Evolutionary conservation across 306 rosid genomes (phyloP), one percentile per base, ranked within the genome.

Genomic region (Acmispon strigosus): DNA sequence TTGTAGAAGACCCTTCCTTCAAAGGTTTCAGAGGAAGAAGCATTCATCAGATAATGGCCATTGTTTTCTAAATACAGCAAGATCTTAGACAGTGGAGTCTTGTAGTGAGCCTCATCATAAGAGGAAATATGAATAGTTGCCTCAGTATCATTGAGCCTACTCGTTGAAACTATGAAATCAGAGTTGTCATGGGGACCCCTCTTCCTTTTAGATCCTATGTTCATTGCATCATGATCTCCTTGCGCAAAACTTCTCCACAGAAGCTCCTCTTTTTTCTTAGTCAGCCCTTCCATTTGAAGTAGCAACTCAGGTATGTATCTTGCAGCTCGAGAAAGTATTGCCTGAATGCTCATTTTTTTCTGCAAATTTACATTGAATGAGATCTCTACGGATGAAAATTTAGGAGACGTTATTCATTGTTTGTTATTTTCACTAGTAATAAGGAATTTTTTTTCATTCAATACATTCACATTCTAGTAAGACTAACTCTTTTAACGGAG

Each of bases 21-120:
- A 69, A 76, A 78, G 4, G 89, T 80, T 77, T 84, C 76, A 36
- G 82, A 84, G 37, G 87, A 83, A 75, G 91, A 87, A 79, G 87
- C 89, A 73, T 87, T 73, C 6, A 84, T 70, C 12, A 85, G 22
- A 62, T 16, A 24, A 60, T 85, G 76, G 1, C 83, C 86, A 62
- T 84, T 76, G 22, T 76, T 67, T 69, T 91, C 88, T 36, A 89
- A 77, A 66, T 44, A 69, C 6, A 37, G 7, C 63, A 91, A 76
- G 43, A 84, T 70, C 18, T 83, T 74, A n/a, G 91, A 80, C 11
- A 91, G 34, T 1, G 62, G 52, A 71, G 43, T 55, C 56, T 65
- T 78, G 43, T n/a, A n/a, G n/a, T 75, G 27, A 12, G 37, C 0
- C 8, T 56, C n/a, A n/a, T n/a, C 76, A 22, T 45, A 15, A 6